Conservation (phyloP, 129 eudicot species). For the Smallanthus sonchifolius region DNA sequence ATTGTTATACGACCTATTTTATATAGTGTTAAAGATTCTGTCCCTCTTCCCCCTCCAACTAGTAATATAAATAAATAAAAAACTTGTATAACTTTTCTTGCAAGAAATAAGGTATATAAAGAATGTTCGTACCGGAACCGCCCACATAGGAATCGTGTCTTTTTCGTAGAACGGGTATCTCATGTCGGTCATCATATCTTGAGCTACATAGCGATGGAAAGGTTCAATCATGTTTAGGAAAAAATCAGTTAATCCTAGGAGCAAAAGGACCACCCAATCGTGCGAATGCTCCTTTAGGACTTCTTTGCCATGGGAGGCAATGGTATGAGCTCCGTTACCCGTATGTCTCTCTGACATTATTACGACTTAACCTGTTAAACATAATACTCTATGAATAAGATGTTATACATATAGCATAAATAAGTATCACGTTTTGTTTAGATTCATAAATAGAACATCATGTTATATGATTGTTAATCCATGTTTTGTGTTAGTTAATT, state of each 20-base stretch:
- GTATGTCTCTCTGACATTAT: slow-evolving; percentile 55
- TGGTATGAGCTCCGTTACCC: slow-evolving; percentile 47
- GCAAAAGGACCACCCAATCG: slow-evolving; percentile 56
- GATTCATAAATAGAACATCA: neutral
- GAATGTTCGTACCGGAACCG: slow-evolving; percentile 41
- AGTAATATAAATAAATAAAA: neutral
- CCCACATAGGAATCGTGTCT: slow-evolving; percentile 52
- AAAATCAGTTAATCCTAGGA: slow-evolving; percentile 31
- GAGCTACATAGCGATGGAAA: slow-evolving; percentile 54
- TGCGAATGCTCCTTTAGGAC: slow-evolving; percentile 40
- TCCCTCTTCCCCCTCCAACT: neutral
- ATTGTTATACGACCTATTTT: neutral
- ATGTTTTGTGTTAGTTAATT: neutral
- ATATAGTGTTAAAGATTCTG: neutral
- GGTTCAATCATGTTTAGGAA: slow-evolving; percentile 49
- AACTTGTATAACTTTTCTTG: neutral
- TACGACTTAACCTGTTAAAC: slow-evolving; percentile 24
- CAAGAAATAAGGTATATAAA: neutral
- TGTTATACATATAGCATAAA: neutral
- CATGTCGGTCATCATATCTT: slow-evolving; percentile 47
- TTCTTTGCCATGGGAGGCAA: slow-evolving; percentile 39
- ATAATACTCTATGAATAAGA: neutral
- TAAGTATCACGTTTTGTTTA: neutral
- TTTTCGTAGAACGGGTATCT: slow-evolving; percentile 44
- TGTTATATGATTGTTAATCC: neutral